Base-by-base conservation (phyloP, 495 filamentous ascomycete genomes). In the Aspergillus sparsus region DNA sequence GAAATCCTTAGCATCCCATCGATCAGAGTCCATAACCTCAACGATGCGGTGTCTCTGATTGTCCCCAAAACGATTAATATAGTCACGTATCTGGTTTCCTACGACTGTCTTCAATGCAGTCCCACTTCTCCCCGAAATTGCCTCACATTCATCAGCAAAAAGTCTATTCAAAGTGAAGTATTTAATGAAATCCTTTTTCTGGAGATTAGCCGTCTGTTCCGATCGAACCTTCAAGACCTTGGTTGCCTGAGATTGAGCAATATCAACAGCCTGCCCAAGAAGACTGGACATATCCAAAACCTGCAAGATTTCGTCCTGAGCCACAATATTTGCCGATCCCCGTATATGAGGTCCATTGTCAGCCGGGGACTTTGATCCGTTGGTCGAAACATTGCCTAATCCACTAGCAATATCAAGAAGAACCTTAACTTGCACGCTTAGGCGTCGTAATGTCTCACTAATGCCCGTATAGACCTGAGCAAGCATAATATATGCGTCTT, bases 111-210 rank as follows among this genome's bases (percentile, higher is more conserved):
- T 96, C 32, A 98, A 78, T 1, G 87, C 82, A 6, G 86, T 88
- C 3, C 93, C 93, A 54, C 91, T 87, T 55, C 94, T 84, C 3
- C 94, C 94, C 12, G 91, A 96, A 13, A 97, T 91, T 4, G 94
- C 90, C 71, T 99, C 94, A 65, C 94, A 99, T 69, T 99, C 94
- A 65, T 97, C 95, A 7, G 91, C 91, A 67, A 98, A 99, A 21
- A 96, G 84, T 31, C 93, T 84, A 64, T 97, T 98, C 16, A 99
- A 84, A 7, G 85, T 92, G 68, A 97, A 96, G 68, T 98, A 98
- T 53, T 91, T 86, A 27, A 98, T 70, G 70, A 99, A 98, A 60
- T 83, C 81, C 56, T 84, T 73, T n/a, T 91, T 82, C 1, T 86
- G 80, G n/a, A 96, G 77, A 12, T 86, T 84, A 10, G 84, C 78